Base-by-base conservation (phyloP, 2,329 filamentous ascomycete genomes). In the Pyrenophora graminea region DNA sequence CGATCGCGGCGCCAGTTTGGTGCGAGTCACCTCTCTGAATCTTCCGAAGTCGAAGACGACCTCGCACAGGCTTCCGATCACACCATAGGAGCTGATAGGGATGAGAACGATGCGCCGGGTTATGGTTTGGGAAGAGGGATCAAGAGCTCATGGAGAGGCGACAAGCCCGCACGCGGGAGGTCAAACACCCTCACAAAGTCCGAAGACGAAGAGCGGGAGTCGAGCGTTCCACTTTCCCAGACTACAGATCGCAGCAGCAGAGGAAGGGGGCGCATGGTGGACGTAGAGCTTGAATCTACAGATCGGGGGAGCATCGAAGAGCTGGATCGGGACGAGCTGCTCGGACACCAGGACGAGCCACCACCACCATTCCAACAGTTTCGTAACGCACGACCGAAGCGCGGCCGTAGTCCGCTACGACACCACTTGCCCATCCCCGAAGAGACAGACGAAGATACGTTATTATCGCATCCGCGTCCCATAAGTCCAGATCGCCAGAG, bases 1-100 rank as follows among this genome's bases (percentile, higher is more conserved):
- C 84, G 88, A 62, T 97, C 93, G 59, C 84, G 94, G 62, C 84
- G 92, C 39, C 90, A 96, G 51, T 93, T 97, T 68, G 90, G 91
- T 12, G 86, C 87, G 12, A 91, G 89, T 73, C 85, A 89, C 62
- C 77, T 97, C 42, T 90, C 89, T 32, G 91, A 96, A 61, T 96
- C 91, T 56, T 87, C 88, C 2, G 92, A 95, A 62, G 85, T 88
- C 2, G 91, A 94, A 43, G 85, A 88, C 36, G 87, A 88, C 45
- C 82, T 76, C n/a, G 84, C 61, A 9, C 60, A 63, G 36, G 56
- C 55, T 19, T 70, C 69, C 10, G 85, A 72, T 31, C 84, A 69
- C 77, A 81, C 63, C 77, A 67, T 68, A 65, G 83, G 85, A 53
- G 74, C 70, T 3, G 70, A 77, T 21, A 73, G 72, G 30, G 69